Percentiles rank a stretch among this genome's conserved stretches.
Conservation (phyloP, 768 basidiomycete genomes). For the Suillus paluster region DNA sequence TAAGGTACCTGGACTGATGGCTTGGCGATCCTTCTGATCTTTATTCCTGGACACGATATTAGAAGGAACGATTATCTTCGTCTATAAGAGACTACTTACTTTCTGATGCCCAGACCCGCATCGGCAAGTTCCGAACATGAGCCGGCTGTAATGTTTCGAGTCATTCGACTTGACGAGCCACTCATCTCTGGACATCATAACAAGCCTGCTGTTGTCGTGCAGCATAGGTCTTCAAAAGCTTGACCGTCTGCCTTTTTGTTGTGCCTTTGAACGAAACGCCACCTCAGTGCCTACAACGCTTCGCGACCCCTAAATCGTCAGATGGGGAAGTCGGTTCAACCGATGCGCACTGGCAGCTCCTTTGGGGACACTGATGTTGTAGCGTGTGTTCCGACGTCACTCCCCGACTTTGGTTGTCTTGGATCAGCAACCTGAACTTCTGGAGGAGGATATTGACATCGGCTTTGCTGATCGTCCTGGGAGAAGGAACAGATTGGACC, state of each 20-base stretch:
- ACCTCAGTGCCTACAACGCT: not conserved
- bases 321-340: not conserved
- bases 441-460: too few relatives aligned
- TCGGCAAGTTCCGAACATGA: conserved; percentile 18
- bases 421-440: conserved; percentile 14
- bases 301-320: not conserved
- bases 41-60: too few relatives aligned
- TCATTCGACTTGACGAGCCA: not conserved
- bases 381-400: conserved; percentile 22
- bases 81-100: too few relatives aligned
- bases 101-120: too few relatives aligned
- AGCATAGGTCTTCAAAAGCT: not conserved
- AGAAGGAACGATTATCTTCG: too few relatives aligned
- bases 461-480: too few relatives aligned
- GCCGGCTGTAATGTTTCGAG: not conserved
- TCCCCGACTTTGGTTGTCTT: conserved; percentile 28
- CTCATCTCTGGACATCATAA: not conserved
- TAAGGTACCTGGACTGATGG: not conserved
- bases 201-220: not conserved
- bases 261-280: not conserved
- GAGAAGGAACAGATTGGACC: too few relatives aligned
- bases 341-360: conserved; percentile 17
- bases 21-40: too few relatives aligned
- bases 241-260: not conserved
- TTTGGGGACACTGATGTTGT: conserved; percentile 24